A percentile compares a stretch with the other conserved stretches of the same genome.
Evolutionary conservation across 176 grass and related monocot species (phyloP).

Genomic region (Thinopyrum elongatum): DNA sequence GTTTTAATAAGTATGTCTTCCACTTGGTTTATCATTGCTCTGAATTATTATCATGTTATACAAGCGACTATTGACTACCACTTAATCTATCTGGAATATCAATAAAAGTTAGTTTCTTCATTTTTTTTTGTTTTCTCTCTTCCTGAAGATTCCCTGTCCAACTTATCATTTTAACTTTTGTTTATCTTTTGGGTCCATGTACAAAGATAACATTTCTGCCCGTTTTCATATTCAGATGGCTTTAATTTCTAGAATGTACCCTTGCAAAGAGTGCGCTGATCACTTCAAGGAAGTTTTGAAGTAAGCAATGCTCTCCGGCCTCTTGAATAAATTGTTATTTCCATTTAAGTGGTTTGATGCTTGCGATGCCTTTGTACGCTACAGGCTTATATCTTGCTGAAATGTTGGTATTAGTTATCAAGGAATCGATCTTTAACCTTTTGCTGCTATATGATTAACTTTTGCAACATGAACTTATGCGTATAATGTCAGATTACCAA

Average conservation of each 20-base stretch:
- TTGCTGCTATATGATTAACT: neutral
- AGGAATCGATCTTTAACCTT: neutral
- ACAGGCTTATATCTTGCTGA: neutral
- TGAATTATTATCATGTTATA: neutral
- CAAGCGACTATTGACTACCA: neutral
- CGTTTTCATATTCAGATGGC: conserved; percentile 65
- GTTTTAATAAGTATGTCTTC: neutral
- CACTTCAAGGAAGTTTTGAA: conserved; percentile 97
- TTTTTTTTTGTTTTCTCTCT: neutral
- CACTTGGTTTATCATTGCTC: neutral
- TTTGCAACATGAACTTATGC: neutral
- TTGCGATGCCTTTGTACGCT: neutral
- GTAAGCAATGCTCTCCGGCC: conserved; percentile 54
- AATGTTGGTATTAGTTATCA: neutral
- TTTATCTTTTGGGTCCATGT: conserved; percentile 1
- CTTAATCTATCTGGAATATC: neutral
- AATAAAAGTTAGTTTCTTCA: neutral
- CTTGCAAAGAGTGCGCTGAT: conserved; percentile 93
- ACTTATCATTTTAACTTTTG: neutral
- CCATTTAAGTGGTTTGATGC: conserved; percentile 15
- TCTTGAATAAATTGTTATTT: neutral
- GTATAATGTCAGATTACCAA: neutral
- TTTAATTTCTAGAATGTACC: conserved; percentile 82
- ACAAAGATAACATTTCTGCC: conserved; percentile 28
- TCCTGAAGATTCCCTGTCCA: neutral